Evolutionary conservation across 1,139 yeast species (phyloP).

Genomic region (Geotrichum carabidarum): DNA sequence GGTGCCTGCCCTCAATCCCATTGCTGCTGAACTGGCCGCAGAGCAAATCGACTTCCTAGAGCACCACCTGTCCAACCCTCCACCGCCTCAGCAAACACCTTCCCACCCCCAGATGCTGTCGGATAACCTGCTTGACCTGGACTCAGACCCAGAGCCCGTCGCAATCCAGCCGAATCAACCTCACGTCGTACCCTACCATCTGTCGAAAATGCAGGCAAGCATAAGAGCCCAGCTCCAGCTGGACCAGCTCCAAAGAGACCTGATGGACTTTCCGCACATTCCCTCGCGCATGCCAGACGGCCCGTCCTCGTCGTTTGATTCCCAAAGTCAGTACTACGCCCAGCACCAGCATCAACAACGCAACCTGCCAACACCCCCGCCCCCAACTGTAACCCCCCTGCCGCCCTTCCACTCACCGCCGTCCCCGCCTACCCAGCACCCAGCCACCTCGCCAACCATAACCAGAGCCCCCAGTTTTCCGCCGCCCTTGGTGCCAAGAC

Average conservation of each 20-base stretch:
- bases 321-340: background rate
- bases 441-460: background rate
- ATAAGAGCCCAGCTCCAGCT: conserved; percentile 13
- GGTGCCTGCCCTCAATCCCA: too few species aligned
- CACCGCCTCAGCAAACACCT: too few species aligned
- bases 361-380: conserved; percentile 9
- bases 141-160: background rate
- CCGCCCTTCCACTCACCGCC: background rate
- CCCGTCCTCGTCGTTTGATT: background rate
- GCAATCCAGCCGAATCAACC: background rate
- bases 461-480: too few species aligned
- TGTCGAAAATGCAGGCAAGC: conserved; percentile 12
- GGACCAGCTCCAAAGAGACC: conserved; percentile 10
- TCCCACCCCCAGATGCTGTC: background rate
- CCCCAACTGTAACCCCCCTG: background rate
- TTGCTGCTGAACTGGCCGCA: background rate
- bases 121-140: conserved; percentile 8
- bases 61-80: too few species aligned
- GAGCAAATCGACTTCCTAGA: background rate
- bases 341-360: background rate
- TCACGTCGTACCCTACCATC: background rate
- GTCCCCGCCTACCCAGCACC: background rate
- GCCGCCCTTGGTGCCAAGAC: too few species aligned
- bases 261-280: conserved; percentile 2
- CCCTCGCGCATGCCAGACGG: background rate